These are phyloP conservation scores for Violaceomyces palustris DNA, from an alignment of 1,284 basidiomycete species.

Conservation along the genomic window DNA sequence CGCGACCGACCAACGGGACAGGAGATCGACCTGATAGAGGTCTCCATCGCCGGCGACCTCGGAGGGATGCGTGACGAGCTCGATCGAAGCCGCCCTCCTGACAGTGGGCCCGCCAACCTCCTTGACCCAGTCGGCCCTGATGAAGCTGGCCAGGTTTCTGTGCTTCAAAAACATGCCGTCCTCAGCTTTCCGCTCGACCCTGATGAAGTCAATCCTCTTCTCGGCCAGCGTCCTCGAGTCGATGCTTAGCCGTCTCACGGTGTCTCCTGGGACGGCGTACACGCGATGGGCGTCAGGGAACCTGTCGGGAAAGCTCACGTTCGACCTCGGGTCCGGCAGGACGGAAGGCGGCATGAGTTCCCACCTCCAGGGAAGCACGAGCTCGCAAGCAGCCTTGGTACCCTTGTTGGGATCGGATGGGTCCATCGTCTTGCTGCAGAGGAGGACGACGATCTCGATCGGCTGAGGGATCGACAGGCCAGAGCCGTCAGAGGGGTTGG, in stretches of 20 bases:
- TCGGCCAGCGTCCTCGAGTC: constrained; percentile 13
- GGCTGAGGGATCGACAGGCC: constrained; percentile 16
- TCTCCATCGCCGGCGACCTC: too few species aligned
- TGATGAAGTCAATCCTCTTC: constrained; percentile 24
- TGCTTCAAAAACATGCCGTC: constrained; percentile 11
- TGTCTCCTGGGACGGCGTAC: constrained; percentile 26
- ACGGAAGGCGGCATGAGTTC: constrained; percentile 25
- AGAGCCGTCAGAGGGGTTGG: constrained; percentile 18
- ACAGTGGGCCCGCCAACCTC: constrained; percentile 9
- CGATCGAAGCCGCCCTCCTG: constrained; percentile 5
- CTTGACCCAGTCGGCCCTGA: constrained; percentile 22
- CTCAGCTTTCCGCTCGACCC: constrained; percentile 23
- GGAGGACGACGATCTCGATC: constrained; percentile 24
- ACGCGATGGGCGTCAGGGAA: constrained; percentile 26
- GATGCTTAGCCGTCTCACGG: constrained; percentile 26
- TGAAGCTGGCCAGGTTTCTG: constrained; percentile 21
- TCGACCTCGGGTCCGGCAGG: constrained; percentile 10
- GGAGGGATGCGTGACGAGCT: constrained; percentile 1
- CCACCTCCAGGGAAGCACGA: constrained; percentile 30
- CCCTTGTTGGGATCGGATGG: constrained; percentile 10
- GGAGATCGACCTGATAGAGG: too few species aligned
- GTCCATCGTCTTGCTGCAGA: constrained; percentile 17
- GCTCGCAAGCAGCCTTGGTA: constrained; percentile 8
- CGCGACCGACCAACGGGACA: constrained; percentile 21
- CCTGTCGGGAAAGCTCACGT: too few species aligned